A percentile compares a stretch with the other conserved stretches of the same genome.
Evolutionary conservation across 176 grass and related monocot species (phyloP).

Genomic region (Leersia perrieri): DNA sequence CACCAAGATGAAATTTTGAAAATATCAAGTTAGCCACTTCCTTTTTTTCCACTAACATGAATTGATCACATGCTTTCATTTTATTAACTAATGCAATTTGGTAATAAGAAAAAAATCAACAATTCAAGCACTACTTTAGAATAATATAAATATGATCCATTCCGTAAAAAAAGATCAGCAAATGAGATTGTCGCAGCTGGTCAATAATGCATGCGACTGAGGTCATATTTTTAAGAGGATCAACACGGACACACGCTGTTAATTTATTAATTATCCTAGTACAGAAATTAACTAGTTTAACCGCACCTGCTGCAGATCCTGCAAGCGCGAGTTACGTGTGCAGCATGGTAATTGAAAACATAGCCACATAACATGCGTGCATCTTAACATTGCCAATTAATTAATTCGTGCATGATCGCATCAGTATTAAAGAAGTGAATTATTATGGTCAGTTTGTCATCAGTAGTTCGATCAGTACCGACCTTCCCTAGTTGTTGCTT

Average conservation of each 20-base stretch:
- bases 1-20: background rate
- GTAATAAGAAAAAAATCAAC: background rate
- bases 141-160: background rate
- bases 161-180: background rate
- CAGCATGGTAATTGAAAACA: background rate
- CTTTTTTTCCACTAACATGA: background rate
- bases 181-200: background rate
- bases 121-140: background rate
- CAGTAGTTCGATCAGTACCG: background rate
- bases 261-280: background rate
- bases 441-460: background rate
- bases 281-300: background rate
- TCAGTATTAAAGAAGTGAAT: background rate
- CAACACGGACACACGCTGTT: background rate
- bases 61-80: background rate
- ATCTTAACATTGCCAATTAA: background rate
- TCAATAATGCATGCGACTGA: background rate
- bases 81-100: background rate
- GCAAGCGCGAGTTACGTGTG: background rate
- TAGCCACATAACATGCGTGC: background rate
- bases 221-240: background rate
- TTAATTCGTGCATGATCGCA: background rate
- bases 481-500: constrained; percentile 5
- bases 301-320: background rate
- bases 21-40: background rate